A percentile compares a stretch with the other conserved stretches of the same genome.
Evolutionary conservation across 2,329 filamentous ascomycete species (phyloP).

Genomic region (Trichoderma asperellum): DNA sequence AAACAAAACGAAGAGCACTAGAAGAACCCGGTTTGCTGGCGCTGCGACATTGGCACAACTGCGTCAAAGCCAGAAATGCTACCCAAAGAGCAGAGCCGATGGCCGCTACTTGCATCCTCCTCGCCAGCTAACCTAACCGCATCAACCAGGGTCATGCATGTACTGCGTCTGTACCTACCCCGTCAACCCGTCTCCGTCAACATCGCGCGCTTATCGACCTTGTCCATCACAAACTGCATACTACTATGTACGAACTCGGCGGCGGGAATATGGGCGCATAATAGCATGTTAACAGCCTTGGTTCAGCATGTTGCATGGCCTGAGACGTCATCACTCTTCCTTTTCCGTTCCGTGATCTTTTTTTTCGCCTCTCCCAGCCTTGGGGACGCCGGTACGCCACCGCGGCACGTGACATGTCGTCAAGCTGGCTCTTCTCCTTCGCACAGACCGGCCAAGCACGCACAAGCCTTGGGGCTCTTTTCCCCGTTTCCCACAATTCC

Average conservation of each 20-base stretch:
- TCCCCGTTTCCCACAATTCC: slow-evolving; percentile 14
- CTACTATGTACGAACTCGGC: background rate
- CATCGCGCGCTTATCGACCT: background rate
- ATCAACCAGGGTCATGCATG: slow-evolving; percentile 19
- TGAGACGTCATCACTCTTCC: background rate
- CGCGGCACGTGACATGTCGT: slow-evolving; percentile 16
- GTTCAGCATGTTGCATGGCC: background rate
- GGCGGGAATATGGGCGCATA: background rate
- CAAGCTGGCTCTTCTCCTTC: background rate
- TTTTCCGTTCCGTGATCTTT: background rate
- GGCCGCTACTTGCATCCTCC: background rate
- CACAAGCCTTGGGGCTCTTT: background rate
- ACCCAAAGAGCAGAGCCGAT: slow-evolving; percentile 12
- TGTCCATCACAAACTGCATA: background rate
- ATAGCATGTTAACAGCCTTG: background rate
- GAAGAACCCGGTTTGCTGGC: slow-evolving; percentile 12
- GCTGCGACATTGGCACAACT: background rate
- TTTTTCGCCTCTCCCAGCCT: background rate
- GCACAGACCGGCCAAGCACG: slow-evolving; percentile 2
- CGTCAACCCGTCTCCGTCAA: background rate
- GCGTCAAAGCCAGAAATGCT: background rate
- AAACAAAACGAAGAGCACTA: slow-evolving; percentile 18
- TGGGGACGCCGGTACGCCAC: slow-evolving; percentile 18
- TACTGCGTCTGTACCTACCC: background rate
- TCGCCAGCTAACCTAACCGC: slow-evolving; percentile 14